Evolutionary conservation across 345 rosid species (phyloP), one percentile per base, ranked within the genome.

Genomic region (Pistacia integerrima): DNA sequence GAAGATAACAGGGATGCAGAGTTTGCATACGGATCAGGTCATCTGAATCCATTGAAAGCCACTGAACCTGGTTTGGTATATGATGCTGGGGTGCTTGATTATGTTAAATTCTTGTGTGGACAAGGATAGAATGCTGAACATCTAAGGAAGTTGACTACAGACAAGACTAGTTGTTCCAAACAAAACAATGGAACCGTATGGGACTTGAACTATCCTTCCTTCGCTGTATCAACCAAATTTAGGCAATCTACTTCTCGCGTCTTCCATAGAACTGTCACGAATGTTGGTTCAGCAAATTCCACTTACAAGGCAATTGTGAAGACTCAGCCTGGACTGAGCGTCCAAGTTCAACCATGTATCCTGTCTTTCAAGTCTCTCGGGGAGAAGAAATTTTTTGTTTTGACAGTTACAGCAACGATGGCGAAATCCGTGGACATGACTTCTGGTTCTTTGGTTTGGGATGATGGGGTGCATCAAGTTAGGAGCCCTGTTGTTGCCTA

Each of bases 161-260:
- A 85, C 22, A 58, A 22, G 4, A 79, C 56, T 63, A 60, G 28
- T 8, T 83, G 85, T 63, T 56, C 80, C 1, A 48, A 49, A 33
- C 4, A 51, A 16, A 51, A 28, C 0, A 74, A 70, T 28, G 84
- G 46, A 41, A 74, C 78, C 0, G 83, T 74, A 0, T 80, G 87
- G 88, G 85, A 81, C 73, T 73, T 87, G 60, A 88, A 85, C 48
- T 82, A 79, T 18, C 88, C 90, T 58, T 80, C 86, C 0, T 83
- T 86, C 57, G 62, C 87, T 4, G 36, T 82, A 4, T 69, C 75
- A 0, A 11, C 74, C 25, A 58, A 54, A 0, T 13, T n/a, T 11
- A 14, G 20, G 0, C 14, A 41, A 0, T 36, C 49, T 2, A 49
- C 10, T 69, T 22, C 16, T 1, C 68, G 63, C 1, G 25, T 60